Evolutionary conservation across 2,329 filamentous ascomycete genomes (phyloP).

Genomic region (Aspergillus neoniger): DNA sequence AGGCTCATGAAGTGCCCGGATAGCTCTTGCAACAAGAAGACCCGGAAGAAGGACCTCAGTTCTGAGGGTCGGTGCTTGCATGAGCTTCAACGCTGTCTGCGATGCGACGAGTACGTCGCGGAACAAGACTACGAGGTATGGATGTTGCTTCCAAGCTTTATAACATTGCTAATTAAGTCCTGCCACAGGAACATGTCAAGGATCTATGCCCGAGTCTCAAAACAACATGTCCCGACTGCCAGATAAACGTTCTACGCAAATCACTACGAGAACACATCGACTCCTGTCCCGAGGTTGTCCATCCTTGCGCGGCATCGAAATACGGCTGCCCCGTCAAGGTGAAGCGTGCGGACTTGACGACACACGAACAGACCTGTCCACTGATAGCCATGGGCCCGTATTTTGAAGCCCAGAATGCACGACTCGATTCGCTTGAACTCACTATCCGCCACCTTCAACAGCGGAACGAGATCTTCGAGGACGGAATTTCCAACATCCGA

Average conservation of each 20-base stretch:
- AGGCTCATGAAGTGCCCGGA: slow-evolving; percentile 56
- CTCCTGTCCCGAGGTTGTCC: slow-evolving; percentile 39
- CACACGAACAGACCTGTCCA: slow-evolving; percentile 53
- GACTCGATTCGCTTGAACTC: slow-evolving; percentile 47
- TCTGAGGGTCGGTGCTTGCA: slow-evolving; percentile 55
- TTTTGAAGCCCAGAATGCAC: slow-evolving; percentile 46
- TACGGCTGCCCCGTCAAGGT: slow-evolving; percentile 47
- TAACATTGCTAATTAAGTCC: background rate
- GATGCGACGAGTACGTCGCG: slow-evolving; percentile 56
- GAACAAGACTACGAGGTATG: slow-evolving; percentile 56
- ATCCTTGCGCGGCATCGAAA: slow-evolving; percentile 41
- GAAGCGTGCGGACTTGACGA: slow-evolving; percentile 39
- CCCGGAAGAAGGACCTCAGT: slow-evolving; percentile 58
- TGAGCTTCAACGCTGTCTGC: slow-evolving; percentile 53
- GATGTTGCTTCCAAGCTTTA: background rate
- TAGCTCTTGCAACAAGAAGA: slow-evolving; percentile 52
- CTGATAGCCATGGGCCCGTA: slow-evolving; percentile 51
- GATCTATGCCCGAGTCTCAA: slow-evolving; percentile 41
- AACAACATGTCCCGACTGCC: slow-evolving; percentile 42
- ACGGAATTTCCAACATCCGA: slow-evolving; percentile 46
- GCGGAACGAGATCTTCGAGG: slow-evolving; percentile 51
- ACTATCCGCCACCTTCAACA: slow-evolving; percentile 48
- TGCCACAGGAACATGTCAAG: slow-evolving; percentile 37
- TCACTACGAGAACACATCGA: slow-evolving; percentile 40
- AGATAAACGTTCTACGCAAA: slow-evolving; percentile 34